A percentile compares a stretch with the other conserved stretches of the same genome.
Conservation (phyloP, 306 rosid species). For the Nissolia schottii region DNA sequence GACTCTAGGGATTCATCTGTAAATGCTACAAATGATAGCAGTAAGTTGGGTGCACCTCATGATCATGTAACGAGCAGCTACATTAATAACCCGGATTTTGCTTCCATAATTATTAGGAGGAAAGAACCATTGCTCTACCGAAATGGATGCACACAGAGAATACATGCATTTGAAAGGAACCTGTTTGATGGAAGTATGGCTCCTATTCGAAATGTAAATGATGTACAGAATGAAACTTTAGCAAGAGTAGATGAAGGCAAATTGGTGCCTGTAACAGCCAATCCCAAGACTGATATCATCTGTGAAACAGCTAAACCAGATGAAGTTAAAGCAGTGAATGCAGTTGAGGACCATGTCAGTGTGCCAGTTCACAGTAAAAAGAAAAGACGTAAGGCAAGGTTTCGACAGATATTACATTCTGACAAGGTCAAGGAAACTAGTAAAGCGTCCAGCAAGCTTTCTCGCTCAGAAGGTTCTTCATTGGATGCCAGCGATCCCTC, state of each 20-base stretch:
- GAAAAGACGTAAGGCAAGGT: conserved; percentile 25
- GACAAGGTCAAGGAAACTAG: conserved; percentile 12
- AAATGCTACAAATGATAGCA: conserved; percentile 35
- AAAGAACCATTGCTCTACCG: conserved; percentile 61
- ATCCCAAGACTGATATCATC: conserved; percentile 24
- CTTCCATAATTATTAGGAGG: conserved; percentile 68
- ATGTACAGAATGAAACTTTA: conserved; percentile 34
- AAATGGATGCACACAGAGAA: conserved; percentile 79
- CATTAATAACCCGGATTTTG: conserved; percentile 54
- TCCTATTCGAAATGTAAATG: conserved; percentile 42
- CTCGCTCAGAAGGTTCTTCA: conserved; percentile 18
- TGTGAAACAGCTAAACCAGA: not conserved
- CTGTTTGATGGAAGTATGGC: conserved; percentile 41
- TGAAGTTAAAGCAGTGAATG: not conserved
- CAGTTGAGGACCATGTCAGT: conserved; percentile 31
- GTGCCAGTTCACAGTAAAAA: conserved; percentile 35
- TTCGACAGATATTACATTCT: conserved; percentile 23
- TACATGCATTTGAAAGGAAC: conserved; percentile 77
- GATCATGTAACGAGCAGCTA: conserved; percentile 36
- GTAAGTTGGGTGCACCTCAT: conserved; percentile 22
- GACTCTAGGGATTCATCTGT: conserved; percentile 13
- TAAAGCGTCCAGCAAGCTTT: not conserved
- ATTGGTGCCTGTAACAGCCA: conserved; percentile 24
- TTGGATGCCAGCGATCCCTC: conserved; percentile 5
- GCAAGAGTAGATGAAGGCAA: conserved; percentile 34